A percentile compares a stretch with the other conserved stretches of the same genome.
These are phyloP conservation scores for Lyophyllum atratum DNA, from an alignment of 768 basidiomycete genomes.

Conservation along the genomic window DNA sequence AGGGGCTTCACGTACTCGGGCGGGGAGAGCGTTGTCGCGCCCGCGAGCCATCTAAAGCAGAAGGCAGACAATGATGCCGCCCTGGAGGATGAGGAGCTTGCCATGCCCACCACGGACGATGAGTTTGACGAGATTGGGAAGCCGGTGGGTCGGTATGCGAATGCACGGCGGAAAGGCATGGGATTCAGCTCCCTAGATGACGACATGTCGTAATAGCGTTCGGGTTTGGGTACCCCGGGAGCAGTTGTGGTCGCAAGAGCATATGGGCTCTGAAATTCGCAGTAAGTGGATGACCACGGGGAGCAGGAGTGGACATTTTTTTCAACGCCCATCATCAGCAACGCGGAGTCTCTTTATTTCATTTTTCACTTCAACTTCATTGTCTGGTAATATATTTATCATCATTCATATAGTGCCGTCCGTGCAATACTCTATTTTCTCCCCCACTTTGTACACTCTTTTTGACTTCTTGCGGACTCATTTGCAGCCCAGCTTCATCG, in stretches of 20 bases:
- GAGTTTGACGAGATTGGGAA: constrained; percentile 68
- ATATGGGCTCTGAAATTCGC: constrained; percentile 20
- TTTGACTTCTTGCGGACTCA: constrained; percentile 13
- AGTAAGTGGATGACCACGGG: constrained; percentile 17
- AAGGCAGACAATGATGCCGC: constrained; percentile 56
- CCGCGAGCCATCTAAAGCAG: constrained; percentile 40
- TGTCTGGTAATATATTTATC: constrained; percentile 13
- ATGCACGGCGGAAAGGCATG: constrained; percentile 49
- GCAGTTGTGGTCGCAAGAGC: constrained; percentile 15
- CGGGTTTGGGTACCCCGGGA: neutral
- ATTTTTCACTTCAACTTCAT: neutral
- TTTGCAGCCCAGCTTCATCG: constrained; percentile 3
- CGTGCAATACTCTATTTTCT: neutral
- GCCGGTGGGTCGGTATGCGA: constrained; percentile 73
- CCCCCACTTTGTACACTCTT: constrained; percentile 8
- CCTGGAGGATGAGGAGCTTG: constrained; percentile 52
- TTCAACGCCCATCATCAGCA: constrained; percentile 8
- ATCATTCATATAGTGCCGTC: constrained; percentile 9
- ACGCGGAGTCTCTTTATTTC: constrained; percentile 4
- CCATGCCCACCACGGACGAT: constrained; percentile 66
- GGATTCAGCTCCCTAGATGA: constrained; percentile 44
- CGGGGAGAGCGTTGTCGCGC: constrained; percentile 61
- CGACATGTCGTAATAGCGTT: constrained; percentile 29
- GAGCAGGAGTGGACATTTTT: constrained; percentile 9
- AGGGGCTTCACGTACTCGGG: constrained; percentile 90